phyloP scores from a whole-genome alignment of 2,329 filamentous ascomycete genomes.

The Diaporthe longicolla region DNA sequence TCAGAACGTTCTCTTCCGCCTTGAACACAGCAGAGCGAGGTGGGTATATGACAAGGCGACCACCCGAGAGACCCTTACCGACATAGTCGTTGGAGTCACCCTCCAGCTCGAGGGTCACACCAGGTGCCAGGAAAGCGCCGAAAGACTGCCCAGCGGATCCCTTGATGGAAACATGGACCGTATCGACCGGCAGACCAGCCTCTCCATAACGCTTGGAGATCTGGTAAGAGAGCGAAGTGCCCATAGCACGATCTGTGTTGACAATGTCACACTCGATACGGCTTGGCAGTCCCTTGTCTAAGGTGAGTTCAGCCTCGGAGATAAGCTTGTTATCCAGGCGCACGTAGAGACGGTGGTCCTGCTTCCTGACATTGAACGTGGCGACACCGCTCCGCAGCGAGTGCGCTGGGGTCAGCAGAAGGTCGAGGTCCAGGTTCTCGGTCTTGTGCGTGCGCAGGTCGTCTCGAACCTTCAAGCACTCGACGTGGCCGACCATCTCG shows the following conservation, averaged over 20 bases:
- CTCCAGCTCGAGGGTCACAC: constrained; percentile 94
- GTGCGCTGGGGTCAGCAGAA: constrained; percentile 96
- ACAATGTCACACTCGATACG: constrained; percentile 96
- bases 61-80: constrained; percentile 94
- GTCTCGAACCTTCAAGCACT: constrained; percentile 87
- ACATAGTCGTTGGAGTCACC: constrained; percentile 98
- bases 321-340: constrained; percentile 98
- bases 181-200: constrained; percentile 89
- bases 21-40: constrained; percentile 92
- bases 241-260: constrained; percentile 95
- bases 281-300: constrained; percentile 94
- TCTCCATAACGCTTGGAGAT: constrained; percentile 94
- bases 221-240: constrained; percentile 94
- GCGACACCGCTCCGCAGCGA: constrained; percentile 94
- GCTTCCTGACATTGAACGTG: constrained; percentile 97
- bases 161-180: constrained; percentile 96
- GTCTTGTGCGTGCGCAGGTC: constrained; percentile 92
- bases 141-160: constrained; percentile 97
- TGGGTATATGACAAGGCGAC: constrained; percentile 93
- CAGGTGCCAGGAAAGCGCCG: constrained; percentile 92
- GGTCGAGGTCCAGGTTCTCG: constrained; percentile 90
- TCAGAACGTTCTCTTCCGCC: constrained; percentile 94
- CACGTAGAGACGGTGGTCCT: constrained; percentile 93
- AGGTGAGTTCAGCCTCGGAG: constrained; percentile 91
- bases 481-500: constrained; percentile 96